These are phyloP conservation scores for Cornus suecica DNA, from an alignment of 148 eudicot species.

Conservation along the genomic window DNA sequence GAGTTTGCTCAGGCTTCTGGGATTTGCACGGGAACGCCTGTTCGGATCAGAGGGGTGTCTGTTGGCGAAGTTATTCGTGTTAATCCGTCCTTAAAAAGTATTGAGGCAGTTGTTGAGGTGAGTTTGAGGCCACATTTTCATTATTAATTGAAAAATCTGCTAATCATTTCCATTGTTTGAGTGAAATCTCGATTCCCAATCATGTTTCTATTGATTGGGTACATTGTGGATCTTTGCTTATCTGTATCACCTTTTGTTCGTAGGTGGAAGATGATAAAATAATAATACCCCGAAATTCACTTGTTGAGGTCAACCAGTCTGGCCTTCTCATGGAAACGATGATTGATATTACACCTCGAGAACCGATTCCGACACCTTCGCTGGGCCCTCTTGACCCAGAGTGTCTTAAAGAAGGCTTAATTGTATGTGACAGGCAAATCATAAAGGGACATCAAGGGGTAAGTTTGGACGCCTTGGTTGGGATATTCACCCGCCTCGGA, in stretches of 20 bases:
- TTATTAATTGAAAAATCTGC: background rate
- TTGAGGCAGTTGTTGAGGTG: conserved; percentile 93
- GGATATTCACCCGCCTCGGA: conserved; percentile 90
- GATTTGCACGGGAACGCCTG: conserved; percentile 76
- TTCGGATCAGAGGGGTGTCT: conserved; percentile 87
- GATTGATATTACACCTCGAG: conserved; percentile 85
- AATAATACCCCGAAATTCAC: conserved; percentile 80
- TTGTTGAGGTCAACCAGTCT: conserved; percentile 91
- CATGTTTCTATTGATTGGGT: background rate
- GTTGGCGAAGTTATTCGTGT: conserved; percentile 84
- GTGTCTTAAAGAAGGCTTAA: conserved; percentile 77
- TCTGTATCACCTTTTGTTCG: conserved; percentile 22
- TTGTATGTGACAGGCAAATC: conserved; percentile 87
- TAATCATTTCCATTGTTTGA: background rate
- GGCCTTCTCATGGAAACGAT: conserved; percentile 97
- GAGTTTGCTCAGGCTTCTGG: conserved; percentile 91
- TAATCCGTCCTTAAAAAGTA: conserved; percentile 67
- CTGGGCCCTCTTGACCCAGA: conserved; percentile 73
- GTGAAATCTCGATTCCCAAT: background rate
- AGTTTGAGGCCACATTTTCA: conserved; percentile 13
- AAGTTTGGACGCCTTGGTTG: conserved; percentile 91
- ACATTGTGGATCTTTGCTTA: background rate
- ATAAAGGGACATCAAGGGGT: conserved; percentile 83
- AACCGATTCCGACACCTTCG: conserved; percentile 82
- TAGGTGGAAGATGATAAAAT: conserved; percentile 91